Conservation (phyloP, 139 green algal genomes). For the Haematococcus sp. region DNA sequence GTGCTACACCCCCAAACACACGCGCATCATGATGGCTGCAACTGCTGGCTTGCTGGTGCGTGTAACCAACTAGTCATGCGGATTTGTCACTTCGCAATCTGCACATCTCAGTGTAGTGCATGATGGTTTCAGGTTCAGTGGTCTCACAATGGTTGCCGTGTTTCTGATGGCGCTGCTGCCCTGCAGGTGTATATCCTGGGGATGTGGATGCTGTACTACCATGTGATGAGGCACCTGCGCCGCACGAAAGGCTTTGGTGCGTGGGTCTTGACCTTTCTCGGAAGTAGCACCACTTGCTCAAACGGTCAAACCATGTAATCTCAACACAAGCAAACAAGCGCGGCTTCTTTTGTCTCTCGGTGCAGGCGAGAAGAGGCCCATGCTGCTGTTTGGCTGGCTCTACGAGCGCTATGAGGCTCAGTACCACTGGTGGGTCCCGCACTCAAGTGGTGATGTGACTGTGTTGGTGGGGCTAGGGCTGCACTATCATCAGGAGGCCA, state of each 20-base stretch:
- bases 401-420: conserved; percentile 1
- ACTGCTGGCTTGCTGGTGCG: neutral
- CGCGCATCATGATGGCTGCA: conserved; percentile 2
- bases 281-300: neutral
- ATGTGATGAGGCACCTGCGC: conserved; percentile 8
- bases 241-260: conserved; percentile 1
- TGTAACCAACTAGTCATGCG: too few species aligned
- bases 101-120: too few species aligned
- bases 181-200: neutral
- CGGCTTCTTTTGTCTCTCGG: too few species aligned
- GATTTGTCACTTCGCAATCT: too few species aligned
- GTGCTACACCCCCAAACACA: conserved; percentile 14
- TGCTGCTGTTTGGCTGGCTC: conserved; percentile 6
- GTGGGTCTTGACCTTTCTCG: neutral
- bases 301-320: neutral
- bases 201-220: neutral
- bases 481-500: too few species aligned
- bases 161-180: too few species aligned
- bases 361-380: neutral
- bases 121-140: too few species aligned
- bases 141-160: too few species aligned
- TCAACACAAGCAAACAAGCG: neutral
- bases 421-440: conserved; percentile 4
- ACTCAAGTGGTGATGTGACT: too few species aligned
- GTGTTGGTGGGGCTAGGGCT: too few species aligned